Evolutionary conservation across 225 moss, liverwort and hornwort genomes (phyloP), one percentile per base, ranked within the genome.

Genomic region (Anthoceros angustus): DNA sequence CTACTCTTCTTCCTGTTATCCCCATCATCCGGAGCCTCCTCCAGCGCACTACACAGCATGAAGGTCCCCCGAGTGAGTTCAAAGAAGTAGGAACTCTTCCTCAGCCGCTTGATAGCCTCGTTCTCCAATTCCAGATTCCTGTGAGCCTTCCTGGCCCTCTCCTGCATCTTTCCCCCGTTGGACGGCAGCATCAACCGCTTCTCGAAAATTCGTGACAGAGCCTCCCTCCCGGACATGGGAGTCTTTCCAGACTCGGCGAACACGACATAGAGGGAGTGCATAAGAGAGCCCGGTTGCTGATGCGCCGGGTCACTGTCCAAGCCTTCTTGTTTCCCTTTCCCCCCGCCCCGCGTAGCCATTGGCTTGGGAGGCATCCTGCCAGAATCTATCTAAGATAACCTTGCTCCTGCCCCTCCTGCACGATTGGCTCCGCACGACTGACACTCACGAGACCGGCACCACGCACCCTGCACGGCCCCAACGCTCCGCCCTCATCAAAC

Each of bases 151-250:
- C 55, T 55, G 55, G 23, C 55, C 55, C 55, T 18, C 23, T 55
- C 55, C 55, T 55, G 55, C 55, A 55, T 55, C 23, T 23, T 55
- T 23, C 55, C 55, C 7, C n/a, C n/a, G 55, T 55, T 55, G 7
- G 55, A 55, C n/a, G 55, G 55, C 55, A 55, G n/a, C 55, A 55
- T 55, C n/a, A 55, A 55, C 55, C 55, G 55, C 55, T 55, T 55
- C 55, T 55, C 55, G 14, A 55, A 55, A 20, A 55, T 55, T 15
- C 55, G 55, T 20, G 55, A 55, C 5, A 55, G 55, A 18, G 55
- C 55, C 18, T 55, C 55, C 55, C 55, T 55, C n/a, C 55, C 55
- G 55, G 55, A 55, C 16, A 55, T 4, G 23, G 55, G 55, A 55
- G 55, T 55, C 55, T 55, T 55, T 15, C 55, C 55, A 23, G 55